Conservation (phyloP, 306 rosid genomes). For the Pachyrhizus erosus region DNA sequence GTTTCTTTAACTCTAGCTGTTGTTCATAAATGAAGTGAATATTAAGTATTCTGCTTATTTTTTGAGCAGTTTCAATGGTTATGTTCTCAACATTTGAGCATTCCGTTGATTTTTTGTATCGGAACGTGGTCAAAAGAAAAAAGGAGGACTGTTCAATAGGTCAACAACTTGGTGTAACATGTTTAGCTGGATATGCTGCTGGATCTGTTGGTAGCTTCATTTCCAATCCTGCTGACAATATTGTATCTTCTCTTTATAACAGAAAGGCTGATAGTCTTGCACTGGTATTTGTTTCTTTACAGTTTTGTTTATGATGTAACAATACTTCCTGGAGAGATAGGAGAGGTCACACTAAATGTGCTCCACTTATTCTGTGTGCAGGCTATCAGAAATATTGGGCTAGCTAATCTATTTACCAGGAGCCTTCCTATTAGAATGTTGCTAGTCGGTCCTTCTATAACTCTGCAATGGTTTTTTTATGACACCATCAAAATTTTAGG, state of each 20-base stretch:
- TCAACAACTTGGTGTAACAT: constrained; percentile 69
- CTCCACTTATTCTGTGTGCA: constrained; percentile 40
- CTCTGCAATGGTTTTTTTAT: constrained; percentile 94
- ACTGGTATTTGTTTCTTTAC: constrained; percentile 51
- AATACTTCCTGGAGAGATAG: constrained; percentile 18
- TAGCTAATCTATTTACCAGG: constrained; percentile 77
- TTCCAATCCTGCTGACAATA: constrained; percentile 68
- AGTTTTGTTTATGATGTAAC: constrained; percentile 5
- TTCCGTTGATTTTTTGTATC: constrained; percentile 63
- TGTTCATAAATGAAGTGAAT: constrained; percentile 38
- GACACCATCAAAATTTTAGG: constrained; percentile 84
- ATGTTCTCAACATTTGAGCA: constrained; percentile 73
- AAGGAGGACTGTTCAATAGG: constrained; percentile 62
- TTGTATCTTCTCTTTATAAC: constrained; percentile 67
- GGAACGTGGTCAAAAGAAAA: constrained; percentile 51
- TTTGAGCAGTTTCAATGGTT: constrained; percentile 62
- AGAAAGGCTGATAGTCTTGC: constrained; percentile 60
- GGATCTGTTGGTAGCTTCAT: constrained; percentile 69
- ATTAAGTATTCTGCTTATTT: constrained; percentile 32
- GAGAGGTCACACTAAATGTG: constrained; percentile 21
- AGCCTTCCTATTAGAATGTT: constrained; percentile 87
- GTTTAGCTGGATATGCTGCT: constrained; percentile 70
- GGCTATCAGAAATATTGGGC: constrained; percentile 90
- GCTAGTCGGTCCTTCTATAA: constrained; percentile 85
- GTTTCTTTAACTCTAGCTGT: constrained; percentile 25